These are phyloP conservation scores for Penicillium aurantiogriseum DNA, from an alignment of 2,329 filamentous ascomycete genomes.

Conservation along the genomic window DNA sequence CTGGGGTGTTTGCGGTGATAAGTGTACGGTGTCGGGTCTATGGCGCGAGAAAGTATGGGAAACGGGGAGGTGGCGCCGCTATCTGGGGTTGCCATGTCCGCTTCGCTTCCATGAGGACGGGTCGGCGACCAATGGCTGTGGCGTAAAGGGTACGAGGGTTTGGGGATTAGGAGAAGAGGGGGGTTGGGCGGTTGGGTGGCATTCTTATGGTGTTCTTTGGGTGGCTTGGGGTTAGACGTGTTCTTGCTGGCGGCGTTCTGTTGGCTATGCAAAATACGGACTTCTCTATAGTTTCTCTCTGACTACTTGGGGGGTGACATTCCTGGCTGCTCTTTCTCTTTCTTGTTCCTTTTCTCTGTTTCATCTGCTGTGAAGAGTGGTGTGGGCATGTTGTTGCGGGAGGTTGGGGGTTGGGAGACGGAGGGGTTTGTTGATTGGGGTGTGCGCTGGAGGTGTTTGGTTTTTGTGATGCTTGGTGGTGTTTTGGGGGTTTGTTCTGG, in stretches of 20 bases:
- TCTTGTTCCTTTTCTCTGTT: background rate
- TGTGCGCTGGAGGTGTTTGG: slow-evolving; percentile 10
- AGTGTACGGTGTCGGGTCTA: slow-evolving; percentile 21
- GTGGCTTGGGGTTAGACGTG: background rate
- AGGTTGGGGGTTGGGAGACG: slow-evolving; percentile 5
- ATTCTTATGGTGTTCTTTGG: background rate
- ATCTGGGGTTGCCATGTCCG: slow-evolving; percentile 42
- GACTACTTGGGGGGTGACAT: background rate
- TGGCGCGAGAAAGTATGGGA: background rate
- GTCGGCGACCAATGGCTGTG: slow-evolving; percentile 45
- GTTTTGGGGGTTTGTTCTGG: background rate
- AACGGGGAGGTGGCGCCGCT: slow-evolving; percentile 26
- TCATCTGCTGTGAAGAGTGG: slow-evolving; percentile 4
- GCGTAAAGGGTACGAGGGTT: slow-evolving; percentile 26
- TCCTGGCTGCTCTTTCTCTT: background rate
- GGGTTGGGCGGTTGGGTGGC: background rate
- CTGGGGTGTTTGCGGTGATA: background rate
- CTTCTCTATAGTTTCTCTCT: background rate
- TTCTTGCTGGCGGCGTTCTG: slow-evolving; percentile 2
- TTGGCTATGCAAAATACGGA: background rate
- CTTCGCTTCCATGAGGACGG: slow-evolving; percentile 43
- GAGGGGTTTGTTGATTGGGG: slow-evolving; percentile 2
- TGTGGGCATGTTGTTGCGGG: slow-evolving; percentile 1
- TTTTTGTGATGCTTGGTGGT: background rate
- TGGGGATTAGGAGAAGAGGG: background rate